Base-by-base conservation (phyloP, 1,284 basidiomycete genomes). In the Exsudoporus floridanus region DNA sequence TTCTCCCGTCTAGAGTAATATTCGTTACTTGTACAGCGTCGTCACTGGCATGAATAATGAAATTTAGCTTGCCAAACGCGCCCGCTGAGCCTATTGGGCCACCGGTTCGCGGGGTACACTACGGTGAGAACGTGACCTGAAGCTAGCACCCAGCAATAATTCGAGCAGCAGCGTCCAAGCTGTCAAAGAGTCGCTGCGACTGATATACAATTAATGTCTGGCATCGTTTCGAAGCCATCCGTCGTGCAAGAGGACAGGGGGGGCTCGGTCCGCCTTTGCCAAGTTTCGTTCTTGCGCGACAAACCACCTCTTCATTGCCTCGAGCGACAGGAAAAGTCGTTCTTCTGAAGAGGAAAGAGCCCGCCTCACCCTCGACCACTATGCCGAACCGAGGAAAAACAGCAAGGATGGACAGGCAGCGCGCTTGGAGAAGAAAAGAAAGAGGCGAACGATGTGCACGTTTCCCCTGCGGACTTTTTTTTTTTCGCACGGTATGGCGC, bases 301-400 rank as follows among this genome's bases (percentile, higher is more conserved):
- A 78, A 78, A 78, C 76, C 76, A 77, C 74, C 77, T 72, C 74
- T 66, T 70, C 69, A 52, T 64, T 63, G 71, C 75, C 74, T 74
- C 55, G 70, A 64, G 65, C 64, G 50, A 28, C 14, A 45, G 2
- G n/a, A n/a, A 39, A 37, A 9, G 7, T 30, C 52, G 60, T 73
- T 65, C 74, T 76, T 70, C 58, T 63, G 64, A 69, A 69, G 73
- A 74, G 74, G 76, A 77, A 78, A 76, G 76, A 49, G 59, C 68
- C 66, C 55, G 55, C 54, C 70, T 34, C 46, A 45, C 14, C 54
- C 60, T 50, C 27, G 62, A 66, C 51, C 18, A 18, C 37, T 3
- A 18, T 49, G 45, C 56, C 57, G 59, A 51, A 55, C 60, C 54
- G 50, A 42, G 63, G 63, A 72, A 67, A 70, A 60, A 25, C 63